These are phyloP conservation scores for Vitis rotundifolia DNA, from an alignment of 164 flowering plant genomes.

Conservation along the genomic window DNA sequence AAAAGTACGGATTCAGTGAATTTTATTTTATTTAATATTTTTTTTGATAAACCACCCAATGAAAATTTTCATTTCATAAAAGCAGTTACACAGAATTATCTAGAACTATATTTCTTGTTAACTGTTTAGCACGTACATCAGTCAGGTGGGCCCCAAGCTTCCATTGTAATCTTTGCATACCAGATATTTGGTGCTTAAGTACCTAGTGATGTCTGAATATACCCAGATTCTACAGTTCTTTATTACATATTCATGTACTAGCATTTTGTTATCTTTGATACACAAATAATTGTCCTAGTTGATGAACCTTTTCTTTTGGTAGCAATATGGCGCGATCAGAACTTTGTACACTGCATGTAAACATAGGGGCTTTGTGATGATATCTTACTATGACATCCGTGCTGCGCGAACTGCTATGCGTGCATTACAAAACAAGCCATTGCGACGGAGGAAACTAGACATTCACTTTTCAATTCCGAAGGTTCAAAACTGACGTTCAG, in stretches of 20 bases:
- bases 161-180: neutral
- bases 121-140: neutral
- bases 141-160: neutral
- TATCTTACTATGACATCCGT: constrained; percentile 96
- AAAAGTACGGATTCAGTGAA: too few species aligned
- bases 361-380: constrained; percentile 99
- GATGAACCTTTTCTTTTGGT: constrained; percentile 15
- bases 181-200: neutral
- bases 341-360: constrained; percentile 95
- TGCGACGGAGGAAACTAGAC: constrained; percentile 92
- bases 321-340: constrained; percentile 99
- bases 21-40: too few species aligned
- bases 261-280: neutral
- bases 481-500: constrained; percentile 36
- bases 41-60: too few species aligned
- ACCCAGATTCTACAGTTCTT: too few species aligned
- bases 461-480: constrained; percentile 99
- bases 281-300: neutral
- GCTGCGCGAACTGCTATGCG: constrained; percentile 99
- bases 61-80: neutral
- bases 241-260: too few species aligned
- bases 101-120: neutral
- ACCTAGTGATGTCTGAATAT: neutral
- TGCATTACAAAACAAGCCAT: constrained; percentile 85
- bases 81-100: neutral